A percentile compares a stretch with the other conserved stretches of the same genome.
These are phyloP conservation scores for Jimgerdemannia flammicorona DNA, from an alignment of 192 early-diverging fungal genomes.

Conservation along the genomic window DNA sequence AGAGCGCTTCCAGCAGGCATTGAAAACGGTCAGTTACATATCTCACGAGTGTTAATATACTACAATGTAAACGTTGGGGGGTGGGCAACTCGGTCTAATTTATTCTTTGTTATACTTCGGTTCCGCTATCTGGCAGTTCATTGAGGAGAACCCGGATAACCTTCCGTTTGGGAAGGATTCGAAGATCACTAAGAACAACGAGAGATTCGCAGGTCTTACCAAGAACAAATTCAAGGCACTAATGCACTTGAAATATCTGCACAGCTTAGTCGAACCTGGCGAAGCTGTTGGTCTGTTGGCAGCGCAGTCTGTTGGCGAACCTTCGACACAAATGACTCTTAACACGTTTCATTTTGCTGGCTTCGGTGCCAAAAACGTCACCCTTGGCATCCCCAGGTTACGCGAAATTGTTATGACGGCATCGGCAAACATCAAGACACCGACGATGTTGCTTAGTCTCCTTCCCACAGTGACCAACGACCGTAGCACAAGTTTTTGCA, in stretches of 20 bases:
- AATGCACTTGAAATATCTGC: conserved; percentile 94
- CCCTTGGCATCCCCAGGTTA: conserved; percentile 98
- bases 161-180: conserved; percentile 51
- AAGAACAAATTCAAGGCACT: conserved; percentile 81
- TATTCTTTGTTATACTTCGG: conserved; percentile 9
- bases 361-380: conserved; percentile 98
- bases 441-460: conserved; percentile 89
- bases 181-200: conserved; percentile 47
- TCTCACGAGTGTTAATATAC: conserved; percentile 1
- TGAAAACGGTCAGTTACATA: conserved; percentile 39
- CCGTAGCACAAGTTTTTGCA: conserved; percentile 59
- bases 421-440: conserved; percentile 83
- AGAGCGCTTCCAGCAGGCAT: conserved; percentile 73
- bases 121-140: conserved; percentile 41
- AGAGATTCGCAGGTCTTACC: conserved; percentile 50
- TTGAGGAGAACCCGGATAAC: conserved; percentile 70
- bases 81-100: conserved; percentile 2
- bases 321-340: conserved; percentile 99
- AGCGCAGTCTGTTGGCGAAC: conserved; percentile 97
- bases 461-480: conserved; percentile 58
- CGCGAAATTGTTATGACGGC: conserved; percentile 99
- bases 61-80: not conserved
- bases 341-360: conserved; percentile 99
- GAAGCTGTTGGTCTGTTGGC: conserved; percentile 97
- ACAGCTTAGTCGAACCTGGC: conserved; percentile 93